Evolutionary conservation across 1,284 basidiomycete genomes (phyloP).

Genomic region (Erythrobasidium hasegawianum): DNA sequence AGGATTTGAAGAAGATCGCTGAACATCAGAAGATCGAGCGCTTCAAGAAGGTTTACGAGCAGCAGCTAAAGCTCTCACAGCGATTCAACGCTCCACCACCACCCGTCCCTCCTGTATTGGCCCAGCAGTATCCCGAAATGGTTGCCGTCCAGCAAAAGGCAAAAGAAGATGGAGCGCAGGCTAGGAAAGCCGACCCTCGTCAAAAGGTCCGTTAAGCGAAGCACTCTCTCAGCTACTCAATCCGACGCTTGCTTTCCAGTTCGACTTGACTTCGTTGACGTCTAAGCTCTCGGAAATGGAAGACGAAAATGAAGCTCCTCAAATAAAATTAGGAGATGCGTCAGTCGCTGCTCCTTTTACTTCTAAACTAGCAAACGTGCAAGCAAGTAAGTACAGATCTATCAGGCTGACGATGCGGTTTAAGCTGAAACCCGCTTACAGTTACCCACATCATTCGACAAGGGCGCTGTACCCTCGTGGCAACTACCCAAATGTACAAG

Average conservation of each 20-base stretch:
- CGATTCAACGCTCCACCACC: slow-evolving; percentile 88
- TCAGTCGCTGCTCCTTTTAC: slow-evolving; percentile 96
- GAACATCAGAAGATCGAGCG: slow-evolving; percentile 83
- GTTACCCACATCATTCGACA: slow-evolving; percentile 94
- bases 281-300: slow-evolving; percentile 88
- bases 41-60: slow-evolving; percentile 92
- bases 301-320: slow-evolving; percentile 78
- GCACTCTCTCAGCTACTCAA: background rate
- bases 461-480: slow-evolving; percentile 91
- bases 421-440: slow-evolving; percentile 45
- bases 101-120: slow-evolving; percentile 69
- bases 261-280: slow-evolving; percentile 80
- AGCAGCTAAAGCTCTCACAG: slow-evolving; percentile 79
- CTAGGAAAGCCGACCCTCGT: slow-evolving; percentile 76
- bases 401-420: slow-evolving; percentile 12
- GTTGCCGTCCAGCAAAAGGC: slow-evolving; percentile 83
- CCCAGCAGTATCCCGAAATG: slow-evolving; percentile 77
- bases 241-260: slow-evolving; percentile 55
- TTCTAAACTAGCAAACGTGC: slow-evolving; percentile 87
- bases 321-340: slow-evolving; percentile 94
- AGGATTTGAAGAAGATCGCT: slow-evolving; percentile 86
- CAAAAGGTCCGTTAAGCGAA: slow-evolving; percentile 62
- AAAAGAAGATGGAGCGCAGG: slow-evolving; percentile 60
- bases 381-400: slow-evolving; percentile 64
- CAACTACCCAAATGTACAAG: slow-evolving; percentile 98